Evolutionary conservation across 495 filamentous ascomycete species (phyloP), one percentile per base, ranked within the genome.

Genomic region (Annulohypoxylon bovei): DNA sequence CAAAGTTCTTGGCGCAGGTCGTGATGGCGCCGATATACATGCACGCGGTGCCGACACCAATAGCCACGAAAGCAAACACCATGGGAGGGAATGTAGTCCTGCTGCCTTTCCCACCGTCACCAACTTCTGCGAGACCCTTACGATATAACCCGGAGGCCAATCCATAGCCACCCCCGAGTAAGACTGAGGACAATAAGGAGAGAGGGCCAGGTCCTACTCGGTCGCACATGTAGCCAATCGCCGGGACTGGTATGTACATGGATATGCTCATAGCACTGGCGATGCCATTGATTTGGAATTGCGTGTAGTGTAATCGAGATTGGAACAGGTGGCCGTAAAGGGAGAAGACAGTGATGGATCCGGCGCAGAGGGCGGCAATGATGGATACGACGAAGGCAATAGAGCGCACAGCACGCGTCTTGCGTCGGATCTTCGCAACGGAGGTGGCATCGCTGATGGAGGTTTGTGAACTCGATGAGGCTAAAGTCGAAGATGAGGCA

Each of bases 1-100:
- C 93, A 77, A 98, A 98, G 79, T 97, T 98, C 87, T 99, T 99
- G 23, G 95, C 95, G 65, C 93, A 97, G 1, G 94, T 97, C 22
- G 95, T 93, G 28, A 99, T 91, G 0, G 92, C 91, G 35, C 88
- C 85, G 25, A 98, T 76, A 76, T 98, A 98, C 90, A 98, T 92
- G 73, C 85, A 85, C 65, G 90, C 89, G 0, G 95, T 98, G 4
- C 89, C 95, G 67, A 89, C 86, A 0, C 95, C 95, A 50, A 98
- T 88, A 6, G 82, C 81, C 18, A 92, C 84, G 72, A 99, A 99
- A 1, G 92, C 92, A 54, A 91, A 59, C 2, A 97, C 78, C 95
- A 99, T 97, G 64, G 91, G 81, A 76, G 83, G 85, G 67, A 93
- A 96, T 3, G 92, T 90, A 85, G 89, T 90, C 39, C 54, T 55